Base-by-base conservation (phyloP, 2,329 filamentous ascomycete genomes). In the Ceratocystis smalleyi region DNA sequence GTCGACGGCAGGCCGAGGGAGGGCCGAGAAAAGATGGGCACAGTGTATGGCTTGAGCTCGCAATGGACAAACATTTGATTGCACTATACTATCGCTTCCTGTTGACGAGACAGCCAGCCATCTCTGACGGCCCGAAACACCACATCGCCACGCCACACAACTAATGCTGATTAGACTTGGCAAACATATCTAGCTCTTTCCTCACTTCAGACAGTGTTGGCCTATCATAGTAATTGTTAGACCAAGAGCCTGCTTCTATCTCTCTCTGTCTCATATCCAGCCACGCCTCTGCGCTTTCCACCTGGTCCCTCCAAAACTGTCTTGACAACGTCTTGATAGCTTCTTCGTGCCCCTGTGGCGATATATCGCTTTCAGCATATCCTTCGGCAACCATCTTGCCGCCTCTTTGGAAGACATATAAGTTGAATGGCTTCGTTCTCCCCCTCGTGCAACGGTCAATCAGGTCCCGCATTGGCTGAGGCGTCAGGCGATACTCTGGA, bases 401-500 rank as follows among this genome's bases (percentile, higher is more conserved):
- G 0, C 75, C 74, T 62, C 74, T 73, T 43, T 80, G 74, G 30
- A 76, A 73, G 43, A 83, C 74, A 61, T 75, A 67, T 51, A 70
- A 75, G 68, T 76, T 77, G 62, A 83, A 72, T 5, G 75, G 75
- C 1, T 71, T 69, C 57, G 77, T 74, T 62, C 77, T 74, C 19
- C 80, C 81, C 17, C 73, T 71, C 0, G 81, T 83, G 68, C 81
- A 83, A 24, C 73, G 72, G 67, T 80, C 76, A 63, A 83, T 80
- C 55, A 83, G 74, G 5, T 69, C 68, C 35, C 77, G 74, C 62
- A 83, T 72, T 35, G 71, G 71, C 17, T 68, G 69, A 1, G 80
- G 81, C 5, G 81, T 82, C 35, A 71, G 72, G 15, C 69, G 69
- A 69, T 79, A 84, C 7, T 74, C 72, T 0, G 82, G 82, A 64